Evolutionary conservation across 2,329 filamentous ascomycete genomes (phyloP).

Genomic region (Colletotrichum ledebouriae): DNA sequence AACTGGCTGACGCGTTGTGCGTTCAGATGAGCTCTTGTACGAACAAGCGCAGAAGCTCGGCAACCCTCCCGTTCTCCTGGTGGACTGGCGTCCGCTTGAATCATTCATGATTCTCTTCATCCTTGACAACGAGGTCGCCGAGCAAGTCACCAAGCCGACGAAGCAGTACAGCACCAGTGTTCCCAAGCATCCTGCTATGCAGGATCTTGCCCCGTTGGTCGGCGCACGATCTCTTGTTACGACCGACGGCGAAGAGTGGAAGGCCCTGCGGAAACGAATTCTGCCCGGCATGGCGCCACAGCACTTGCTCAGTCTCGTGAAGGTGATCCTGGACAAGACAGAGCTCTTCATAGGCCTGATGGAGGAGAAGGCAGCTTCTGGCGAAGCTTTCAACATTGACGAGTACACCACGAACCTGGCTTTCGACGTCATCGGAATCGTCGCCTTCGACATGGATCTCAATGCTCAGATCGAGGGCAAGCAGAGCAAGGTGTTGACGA

Average conservation of each 20-base stretch:
- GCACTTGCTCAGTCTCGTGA: slow-evolving; percentile 51
- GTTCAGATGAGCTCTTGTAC: slow-evolving; percentile 31
- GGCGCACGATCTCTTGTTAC: slow-evolving; percentile 36
- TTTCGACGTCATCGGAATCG: slow-evolving; percentile 56
- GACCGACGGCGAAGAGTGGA: slow-evolving; percentile 36
- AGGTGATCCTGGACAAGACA: slow-evolving; percentile 44
- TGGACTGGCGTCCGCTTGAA: slow-evolving; percentile 35
- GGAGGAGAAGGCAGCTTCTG: slow-evolving; percentile 47
- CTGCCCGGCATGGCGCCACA: slow-evolving; percentile 30
- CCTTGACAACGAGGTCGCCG: slow-evolving; percentile 38
- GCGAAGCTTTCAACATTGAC: slow-evolving; percentile 48
- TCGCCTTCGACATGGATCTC: slow-evolving; percentile 52
- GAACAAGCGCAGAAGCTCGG: slow-evolving; percentile 34
- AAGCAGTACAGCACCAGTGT: slow-evolving; percentile 38
- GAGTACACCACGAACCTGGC: slow-evolving; percentile 50
- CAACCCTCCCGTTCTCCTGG: slow-evolving; percentile 28
- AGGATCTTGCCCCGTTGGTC: slow-evolving; percentile 31
- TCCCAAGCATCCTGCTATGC: slow-evolving; percentile 37
- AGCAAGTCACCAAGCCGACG: slow-evolving; percentile 33
- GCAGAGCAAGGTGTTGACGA: slow-evolving; percentile 46
- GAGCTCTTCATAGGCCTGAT: slow-evolving; percentile 44
- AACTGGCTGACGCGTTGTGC: background rate
- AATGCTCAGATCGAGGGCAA: slow-evolving; percentile 48
- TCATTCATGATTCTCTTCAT: slow-evolving; percentile 33
- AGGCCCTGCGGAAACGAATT: slow-evolving; percentile 35